Evolutionary conservation across 78 protist species (phyloP).

Genomic region (Guillardia theta): DNA sequence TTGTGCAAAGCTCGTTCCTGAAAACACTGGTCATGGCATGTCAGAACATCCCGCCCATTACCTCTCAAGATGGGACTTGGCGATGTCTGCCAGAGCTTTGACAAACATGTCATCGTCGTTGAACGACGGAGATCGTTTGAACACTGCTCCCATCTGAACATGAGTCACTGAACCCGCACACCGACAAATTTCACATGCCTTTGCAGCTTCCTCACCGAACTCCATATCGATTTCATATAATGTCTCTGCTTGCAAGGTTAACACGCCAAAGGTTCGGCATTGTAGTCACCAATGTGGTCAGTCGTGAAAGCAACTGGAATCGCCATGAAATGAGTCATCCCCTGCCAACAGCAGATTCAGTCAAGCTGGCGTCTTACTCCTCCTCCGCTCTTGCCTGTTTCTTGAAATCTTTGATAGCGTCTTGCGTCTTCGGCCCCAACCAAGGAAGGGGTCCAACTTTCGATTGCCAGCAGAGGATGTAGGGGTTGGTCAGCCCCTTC

Average conservation of each 20-base stretch:
- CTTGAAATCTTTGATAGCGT: slow-evolving; percentile 26
- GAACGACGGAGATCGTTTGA: background rate
- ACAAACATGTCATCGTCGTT: background rate
- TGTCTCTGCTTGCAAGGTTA: no score
- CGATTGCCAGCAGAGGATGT: slow-evolving; percentile 76
- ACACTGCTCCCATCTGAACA: background rate
- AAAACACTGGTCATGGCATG: no score
- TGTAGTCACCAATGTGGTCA: slow-evolving; percentile 82
- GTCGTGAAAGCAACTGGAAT: slow-evolving; percentile 83
- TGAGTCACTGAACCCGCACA: background rate
- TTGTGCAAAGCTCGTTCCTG: no score
- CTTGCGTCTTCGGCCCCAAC: slow-evolving; percentile 74
- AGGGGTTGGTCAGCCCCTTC: slow-evolving; percentile 43
- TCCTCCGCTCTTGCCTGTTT: background rate
- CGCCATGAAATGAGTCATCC: background rate
- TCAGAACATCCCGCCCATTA: no score
- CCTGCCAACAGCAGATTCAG: background rate
- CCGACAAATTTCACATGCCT: background rate
- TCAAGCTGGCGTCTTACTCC: background rate
- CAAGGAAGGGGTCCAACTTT: slow-evolving; percentile 68
- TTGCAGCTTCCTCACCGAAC: slow-evolving; percentile 45
- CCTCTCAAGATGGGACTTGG: no score
- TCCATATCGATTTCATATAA: slow-evolving; percentile 81
- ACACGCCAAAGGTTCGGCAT: no score
- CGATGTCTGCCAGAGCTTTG: background rate